These are phyloP conservation scores for Boletellus ananas DNA, from an alignment of 768 basidiomycete species.

Conservation along the genomic window DNA sequence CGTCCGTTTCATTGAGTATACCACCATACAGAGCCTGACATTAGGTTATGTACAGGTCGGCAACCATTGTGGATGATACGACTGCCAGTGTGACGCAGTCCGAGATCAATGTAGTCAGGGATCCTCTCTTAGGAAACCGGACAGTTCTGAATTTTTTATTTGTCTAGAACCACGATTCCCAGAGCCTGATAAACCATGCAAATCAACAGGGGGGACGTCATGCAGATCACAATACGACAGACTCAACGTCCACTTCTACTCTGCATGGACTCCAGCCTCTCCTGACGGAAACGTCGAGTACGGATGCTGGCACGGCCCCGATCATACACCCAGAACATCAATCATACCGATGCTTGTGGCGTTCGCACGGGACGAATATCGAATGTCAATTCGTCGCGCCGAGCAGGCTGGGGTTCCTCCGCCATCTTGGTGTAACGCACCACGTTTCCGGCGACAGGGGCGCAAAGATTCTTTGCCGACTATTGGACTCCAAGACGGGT, in stretches of 20 bases:
- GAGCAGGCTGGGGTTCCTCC: constrained; percentile 11
- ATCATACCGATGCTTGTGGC: constrained; percentile 15
- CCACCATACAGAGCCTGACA: not conserved
- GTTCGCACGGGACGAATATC: not conserved
- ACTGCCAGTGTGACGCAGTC: not conserved
- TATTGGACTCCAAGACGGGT: constrained; percentile 2
- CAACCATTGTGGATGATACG: not conserved
- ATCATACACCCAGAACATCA: not conserved
- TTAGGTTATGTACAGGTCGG: not conserved
- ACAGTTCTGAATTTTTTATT: not conserved
- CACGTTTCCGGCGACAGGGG: constrained; percentile 7
- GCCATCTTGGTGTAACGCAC: constrained; percentile 11
- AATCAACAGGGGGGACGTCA: not conserved
- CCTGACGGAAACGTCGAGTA: not conserved
- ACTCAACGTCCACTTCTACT: not conserved
- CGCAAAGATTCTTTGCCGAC: constrained; percentile 1
- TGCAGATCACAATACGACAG: not conserved
- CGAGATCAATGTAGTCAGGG: not conserved
- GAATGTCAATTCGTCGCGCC: constrained; percentile 3
- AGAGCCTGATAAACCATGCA: not conserved
- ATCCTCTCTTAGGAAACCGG: not conserved
- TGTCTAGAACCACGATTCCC: not conserved
- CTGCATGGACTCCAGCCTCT: not conserved
- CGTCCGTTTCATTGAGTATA: constrained; percentile 1
- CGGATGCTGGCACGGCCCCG: not conserved